phyloP scores from a whole-genome alignment of 1,284 basidiomycete genomes.

The Fistulinella cinereoalba region DNA sequence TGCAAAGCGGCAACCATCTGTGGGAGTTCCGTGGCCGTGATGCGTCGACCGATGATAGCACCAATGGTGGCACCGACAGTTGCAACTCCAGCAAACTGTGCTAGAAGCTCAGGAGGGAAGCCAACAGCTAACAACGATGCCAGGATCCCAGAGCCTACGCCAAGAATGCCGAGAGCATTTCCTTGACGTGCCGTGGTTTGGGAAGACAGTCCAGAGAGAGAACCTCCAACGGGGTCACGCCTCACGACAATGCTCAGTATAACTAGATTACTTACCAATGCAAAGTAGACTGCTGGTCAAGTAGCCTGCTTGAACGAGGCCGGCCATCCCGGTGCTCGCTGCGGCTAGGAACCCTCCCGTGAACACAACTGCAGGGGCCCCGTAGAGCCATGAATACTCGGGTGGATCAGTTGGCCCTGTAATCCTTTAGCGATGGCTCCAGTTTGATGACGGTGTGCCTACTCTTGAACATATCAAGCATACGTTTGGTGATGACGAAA shows the following conservation, averaged over 20 bases:
- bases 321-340: conserved; percentile 76
- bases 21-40: conserved; percentile 81
- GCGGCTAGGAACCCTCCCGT: conserved; percentile 78
- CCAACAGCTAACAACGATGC: conserved; percentile 79
- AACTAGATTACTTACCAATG: conserved; percentile 52
- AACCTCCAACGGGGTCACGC: conserved; percentile 43
- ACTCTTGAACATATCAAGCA: conserved; percentile 91
- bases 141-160: conserved; percentile 76
- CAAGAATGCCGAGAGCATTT: conserved; percentile 79
- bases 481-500: conserved; percentile 80
- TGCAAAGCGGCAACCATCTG: conserved; percentile 76
- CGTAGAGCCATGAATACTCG: conserved; percentile 81
- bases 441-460: conserved; percentile 20
- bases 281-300: conserved; percentile 78
- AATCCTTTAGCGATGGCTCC: conserved; percentile 3
- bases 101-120: conserved; percentile 69
- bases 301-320: conserved; percentile 85
- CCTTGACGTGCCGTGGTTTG: conserved; percentile 80
- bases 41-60: conserved; percentile 70
- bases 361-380: conserved; percentile 73
- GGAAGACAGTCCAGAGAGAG: conserved; percentile 69
- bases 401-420: conserved; percentile 77
- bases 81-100: conserved; percentile 75
- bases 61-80: conserved; percentile 68
- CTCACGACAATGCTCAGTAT: neutral